phyloP scores from a whole-genome alignment of 2,329 filamentous ascomycete species.

The Orbilia javanica region DNA sequence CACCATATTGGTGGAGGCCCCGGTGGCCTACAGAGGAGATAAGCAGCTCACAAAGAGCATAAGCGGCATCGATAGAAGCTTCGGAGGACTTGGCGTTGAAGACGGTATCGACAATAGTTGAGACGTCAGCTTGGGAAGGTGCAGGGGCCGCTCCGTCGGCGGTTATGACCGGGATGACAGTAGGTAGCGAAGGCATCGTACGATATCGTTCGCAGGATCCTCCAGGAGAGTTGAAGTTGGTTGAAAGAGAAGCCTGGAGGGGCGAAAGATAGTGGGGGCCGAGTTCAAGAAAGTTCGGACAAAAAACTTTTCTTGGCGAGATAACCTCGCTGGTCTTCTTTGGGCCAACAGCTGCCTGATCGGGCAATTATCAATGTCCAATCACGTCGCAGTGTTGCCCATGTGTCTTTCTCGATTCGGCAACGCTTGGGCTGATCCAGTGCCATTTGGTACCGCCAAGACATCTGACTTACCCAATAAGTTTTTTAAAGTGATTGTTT shows the following conservation, averaged over 20 bases:
- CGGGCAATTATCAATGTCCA: neutral
- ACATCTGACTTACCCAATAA: too few relatives aligned
- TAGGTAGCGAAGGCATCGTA: constrained; percentile 67
- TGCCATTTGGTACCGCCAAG: too few relatives aligned
- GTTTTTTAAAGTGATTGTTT: too few relatives aligned
- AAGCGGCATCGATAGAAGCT: constrained; percentile 71
- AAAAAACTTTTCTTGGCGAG: neutral
- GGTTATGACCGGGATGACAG: constrained; percentile 70
- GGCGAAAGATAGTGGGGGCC: constrained; percentile 2
- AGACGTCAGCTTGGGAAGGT: constrained; percentile 74
- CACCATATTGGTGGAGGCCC: constrained; percentile 68
- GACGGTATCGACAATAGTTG: constrained; percentile 75
- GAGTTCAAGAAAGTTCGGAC: constrained; percentile 9
- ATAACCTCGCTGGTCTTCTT: neutral
- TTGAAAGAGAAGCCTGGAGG: constrained; percentile 59
- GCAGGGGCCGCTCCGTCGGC: constrained; percentile 75
- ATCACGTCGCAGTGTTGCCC: neutral
- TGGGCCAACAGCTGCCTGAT: neutral
- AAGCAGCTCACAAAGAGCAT: constrained; percentile 73
- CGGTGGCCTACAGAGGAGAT: constrained; percentile 68
- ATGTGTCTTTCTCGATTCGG: neutral
- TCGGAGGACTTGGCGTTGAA: constrained; percentile 70
- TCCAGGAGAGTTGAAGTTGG: constrained; percentile 66
- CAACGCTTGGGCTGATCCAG: too few relatives aligned
- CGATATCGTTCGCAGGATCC: constrained; percentile 67